Percentiles rank a stretch among this genome's conserved stretches.
Conservation (phyloP, 2,329 filamentous ascomycete genomes). For the Ceratocystis diversiconidia region DNA sequence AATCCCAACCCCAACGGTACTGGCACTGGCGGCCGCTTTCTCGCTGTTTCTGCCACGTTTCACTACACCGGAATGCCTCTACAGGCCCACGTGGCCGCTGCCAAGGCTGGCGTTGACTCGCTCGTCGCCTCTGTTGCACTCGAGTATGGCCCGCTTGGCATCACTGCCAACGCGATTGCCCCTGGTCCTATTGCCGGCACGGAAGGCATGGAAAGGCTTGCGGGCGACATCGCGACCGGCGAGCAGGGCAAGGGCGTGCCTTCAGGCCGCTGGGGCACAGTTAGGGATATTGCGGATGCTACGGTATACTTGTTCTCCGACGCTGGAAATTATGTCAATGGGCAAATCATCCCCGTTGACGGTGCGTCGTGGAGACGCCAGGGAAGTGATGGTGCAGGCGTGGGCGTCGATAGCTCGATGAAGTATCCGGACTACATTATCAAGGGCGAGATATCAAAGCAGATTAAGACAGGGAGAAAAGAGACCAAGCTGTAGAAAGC, state of each 20-base stretch:
- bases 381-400: conserved; percentile 26
- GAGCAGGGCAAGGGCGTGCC: conserved; percentile 39
- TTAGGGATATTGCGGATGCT: conserved; percentile 83
- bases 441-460: conserved; percentile 25
- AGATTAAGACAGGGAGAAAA: conserved; percentile 27
- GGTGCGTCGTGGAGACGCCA: conserved; percentile 44
- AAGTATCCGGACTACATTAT: conserved; percentile 39
- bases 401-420: conserved; percentile 36
- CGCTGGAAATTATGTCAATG: conserved; percentile 74
- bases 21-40: conserved; percentile 62
- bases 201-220: conserved; percentile 58
- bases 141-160: conserved; percentile 76
- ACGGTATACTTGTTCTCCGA: conserved; percentile 83
- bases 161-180: conserved; percentile 78
- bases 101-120: conserved; percentile 82
- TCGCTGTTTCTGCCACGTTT: conserved; percentile 81
- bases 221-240: conserved; percentile 25
- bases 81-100: conserved; percentile 79
- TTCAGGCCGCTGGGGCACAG: conserved; percentile 58
- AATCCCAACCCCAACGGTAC: conserved; percentile 48
- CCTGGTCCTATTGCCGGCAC: conserved; percentile 78
- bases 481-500: conserved; percentile 27
- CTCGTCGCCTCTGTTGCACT: conserved; percentile 66
- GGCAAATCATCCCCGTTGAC: conserved; percentile 63
- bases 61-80: conserved; percentile 79